Evolutionary conservation across 1,284 basidiomycete species (phyloP).

Genomic region (Ceratobasidium sp.): DNA sequence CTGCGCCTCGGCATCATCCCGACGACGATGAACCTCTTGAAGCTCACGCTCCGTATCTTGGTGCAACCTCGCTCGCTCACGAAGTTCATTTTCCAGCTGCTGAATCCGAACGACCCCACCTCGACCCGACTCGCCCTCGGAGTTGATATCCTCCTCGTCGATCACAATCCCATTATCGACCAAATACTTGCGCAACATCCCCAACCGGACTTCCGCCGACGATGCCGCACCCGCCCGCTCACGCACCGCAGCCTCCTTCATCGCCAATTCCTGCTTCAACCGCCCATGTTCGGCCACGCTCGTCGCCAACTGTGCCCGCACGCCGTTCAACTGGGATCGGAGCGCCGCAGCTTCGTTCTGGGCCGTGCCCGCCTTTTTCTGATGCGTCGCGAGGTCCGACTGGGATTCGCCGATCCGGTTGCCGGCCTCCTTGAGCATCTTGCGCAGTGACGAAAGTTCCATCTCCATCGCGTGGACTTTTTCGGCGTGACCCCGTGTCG

Average conservation of each 20-base stretch:
- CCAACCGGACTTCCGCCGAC: slow-evolving; percentile 81
- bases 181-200: slow-evolving; percentile 87
- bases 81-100: slow-evolving; percentile 81
- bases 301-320: slow-evolving; percentile 81
- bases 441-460: slow-evolving; percentile 78
- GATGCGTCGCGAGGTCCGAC: slow-evolving; percentile 77
- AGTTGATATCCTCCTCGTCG: slow-evolving; percentile 74
- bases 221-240: slow-evolving; percentile 78
- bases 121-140: slow-evolving; percentile 57
- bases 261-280: slow-evolving; percentile 75
- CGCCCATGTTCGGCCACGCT: slow-evolving; percentile 80
- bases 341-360: slow-evolving; percentile 79
- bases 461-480: slow-evolving; percentile 83
- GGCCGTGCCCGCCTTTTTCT: slow-evolving; percentile 72
- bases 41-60: slow-evolving; percentile 81
- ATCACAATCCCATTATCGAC: slow-evolving; percentile 87
- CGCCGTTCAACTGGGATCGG: slow-evolving; percentile 80
- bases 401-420: slow-evolving; percentile 78
- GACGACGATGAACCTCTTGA: slow-evolving; percentile 71
- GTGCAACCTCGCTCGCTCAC: slow-evolving; percentile 77
- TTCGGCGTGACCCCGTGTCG: slow-evolving; percentile 79
- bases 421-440: slow-evolving; percentile 82
- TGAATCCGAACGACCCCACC: slow-evolving; percentile 67
- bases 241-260: slow-evolving; percentile 77
- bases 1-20: slow-evolving; percentile 80